Conservation (phyloP, 1,284 basidiomycete genomes). For the Trichosporon faecale region DNA sequence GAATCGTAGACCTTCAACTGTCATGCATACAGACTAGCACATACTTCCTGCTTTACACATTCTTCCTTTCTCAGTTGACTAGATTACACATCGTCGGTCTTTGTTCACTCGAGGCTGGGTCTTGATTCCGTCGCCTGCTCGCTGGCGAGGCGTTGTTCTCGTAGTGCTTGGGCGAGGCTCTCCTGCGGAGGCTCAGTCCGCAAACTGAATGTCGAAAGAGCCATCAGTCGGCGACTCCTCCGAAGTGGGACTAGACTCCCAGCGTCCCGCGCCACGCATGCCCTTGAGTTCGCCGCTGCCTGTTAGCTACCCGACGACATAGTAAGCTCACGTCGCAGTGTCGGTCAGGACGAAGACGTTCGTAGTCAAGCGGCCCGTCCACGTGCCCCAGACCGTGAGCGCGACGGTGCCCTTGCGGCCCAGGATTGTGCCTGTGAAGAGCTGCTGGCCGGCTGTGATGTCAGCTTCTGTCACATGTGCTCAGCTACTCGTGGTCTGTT, state of each 20-base stretch:
- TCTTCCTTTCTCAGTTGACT: too few relatives aligned
- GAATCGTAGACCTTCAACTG: slow-evolving; percentile 8
- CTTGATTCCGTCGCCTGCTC: too few relatives aligned
- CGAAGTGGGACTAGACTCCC: background rate
- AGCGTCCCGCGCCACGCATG: background rate
- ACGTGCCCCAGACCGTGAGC: background rate
- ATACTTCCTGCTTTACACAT: too few relatives aligned
- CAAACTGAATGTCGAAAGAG: background rate
- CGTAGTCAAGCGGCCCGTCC: background rate
- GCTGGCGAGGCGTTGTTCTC: too few relatives aligned
- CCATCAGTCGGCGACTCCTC: slow-evolving; percentile 3
- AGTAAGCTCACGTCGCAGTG: background rate
- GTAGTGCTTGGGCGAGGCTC: too few relatives aligned
- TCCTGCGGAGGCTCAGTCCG: background rate
- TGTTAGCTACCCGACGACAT: background rate
- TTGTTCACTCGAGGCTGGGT: too few relatives aligned
- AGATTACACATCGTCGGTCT: too few relatives aligned
- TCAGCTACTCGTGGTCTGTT: too few relatives aligned
- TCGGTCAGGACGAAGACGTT: slow-evolving; percentile 7
- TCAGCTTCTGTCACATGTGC: background rate
- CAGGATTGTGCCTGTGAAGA: slow-evolving; percentile 8
- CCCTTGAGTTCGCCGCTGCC: slow-evolving; percentile 6
- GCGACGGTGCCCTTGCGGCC: slow-evolving; percentile 10
- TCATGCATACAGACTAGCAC: slow-evolving; percentile 3
- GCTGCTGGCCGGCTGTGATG: background rate